Conservation (phyloP, 331 rosid genomes). For the Stylosanthes scabra region DNA sequence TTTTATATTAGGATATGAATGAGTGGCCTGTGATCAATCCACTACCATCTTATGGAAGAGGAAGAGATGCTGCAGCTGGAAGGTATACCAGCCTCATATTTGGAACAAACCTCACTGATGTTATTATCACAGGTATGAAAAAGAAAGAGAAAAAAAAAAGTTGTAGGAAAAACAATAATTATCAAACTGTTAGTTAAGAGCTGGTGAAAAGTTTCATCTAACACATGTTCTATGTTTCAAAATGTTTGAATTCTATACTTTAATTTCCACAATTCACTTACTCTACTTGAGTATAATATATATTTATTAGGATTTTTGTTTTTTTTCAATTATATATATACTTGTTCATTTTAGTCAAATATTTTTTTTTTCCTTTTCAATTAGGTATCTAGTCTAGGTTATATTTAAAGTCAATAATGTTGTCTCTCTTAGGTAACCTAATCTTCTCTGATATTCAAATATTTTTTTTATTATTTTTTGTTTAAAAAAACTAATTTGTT, state of each 20-base stretch:
- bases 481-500: background rate
- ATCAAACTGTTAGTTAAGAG: conserved; percentile 45
- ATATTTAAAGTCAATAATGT: background rate
- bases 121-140: conserved; percentile 70
- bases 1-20: conserved; percentile 51
- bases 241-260: conserved; percentile 34
- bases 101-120: conserved; percentile 90
- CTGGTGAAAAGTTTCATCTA: conserved; percentile 44
- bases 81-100: conserved; percentile 71
- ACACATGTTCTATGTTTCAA: conserved; percentile 40
- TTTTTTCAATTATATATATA: background rate
- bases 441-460: background rate
- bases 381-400: background rate
- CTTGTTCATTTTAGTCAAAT: background rate
- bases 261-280: background rate
- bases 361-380: background rate
- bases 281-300: background rate
- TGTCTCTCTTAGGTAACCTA: background rate
- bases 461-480: background rate
- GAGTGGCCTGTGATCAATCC: conserved; percentile 79
- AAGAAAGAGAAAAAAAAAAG: conserved; percentile 8
- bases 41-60: conserved; percentile 88
- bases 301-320: background rate
- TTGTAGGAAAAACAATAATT: background rate
- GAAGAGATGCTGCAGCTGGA: conserved; percentile 76